phyloP scores from a whole-genome alignment of 192 early-diverging fungal genomes.

The Phycomyces blakesleeanus region DNA sequence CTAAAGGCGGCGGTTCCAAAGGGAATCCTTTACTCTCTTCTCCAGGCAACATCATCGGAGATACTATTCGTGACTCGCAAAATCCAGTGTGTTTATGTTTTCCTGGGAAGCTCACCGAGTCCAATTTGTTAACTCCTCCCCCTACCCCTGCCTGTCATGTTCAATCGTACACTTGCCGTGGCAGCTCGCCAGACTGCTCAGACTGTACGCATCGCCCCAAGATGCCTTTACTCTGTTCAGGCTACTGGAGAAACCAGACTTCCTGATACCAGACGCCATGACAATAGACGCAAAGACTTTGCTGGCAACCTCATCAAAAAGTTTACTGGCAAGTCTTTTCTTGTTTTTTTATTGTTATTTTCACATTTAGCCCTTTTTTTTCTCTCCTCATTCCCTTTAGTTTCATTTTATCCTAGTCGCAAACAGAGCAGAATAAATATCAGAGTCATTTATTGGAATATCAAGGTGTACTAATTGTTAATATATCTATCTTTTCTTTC shows the following conservation, averaged over 20 bases:
- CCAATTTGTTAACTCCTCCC: not conserved
- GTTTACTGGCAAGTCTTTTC: not conserved
- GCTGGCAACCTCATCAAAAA: not conserved
- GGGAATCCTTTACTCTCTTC: too few relatives aligned
- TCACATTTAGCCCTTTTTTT: too few relatives aligned
- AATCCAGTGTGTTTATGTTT: not conserved
- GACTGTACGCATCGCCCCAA: too few relatives aligned
- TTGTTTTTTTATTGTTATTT: too few relatives aligned
- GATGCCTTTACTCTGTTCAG: too few relatives aligned
- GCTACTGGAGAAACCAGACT: not conserved
- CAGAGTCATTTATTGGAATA: too few relatives aligned
- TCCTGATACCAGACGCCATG: not conserved
- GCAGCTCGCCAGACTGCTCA: not conserved
- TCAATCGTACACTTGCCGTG: not conserved
- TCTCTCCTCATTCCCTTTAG: too few relatives aligned
- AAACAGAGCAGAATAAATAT: too few relatives aligned
- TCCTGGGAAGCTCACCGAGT: not conserved
- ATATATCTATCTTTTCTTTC: not conserved
- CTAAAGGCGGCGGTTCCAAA: too few relatives aligned
- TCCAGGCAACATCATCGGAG: too few relatives aligned
- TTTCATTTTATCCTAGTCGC: too few relatives aligned
- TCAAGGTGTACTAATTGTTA: too few relatives aligned
- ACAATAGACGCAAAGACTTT: not conserved
- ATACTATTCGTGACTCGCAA: not conserved
- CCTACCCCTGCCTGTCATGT: not conserved